phyloP scores from a whole-genome alignment of 176 grass and related monocot species.

The Thalia dealbata region DNA sequence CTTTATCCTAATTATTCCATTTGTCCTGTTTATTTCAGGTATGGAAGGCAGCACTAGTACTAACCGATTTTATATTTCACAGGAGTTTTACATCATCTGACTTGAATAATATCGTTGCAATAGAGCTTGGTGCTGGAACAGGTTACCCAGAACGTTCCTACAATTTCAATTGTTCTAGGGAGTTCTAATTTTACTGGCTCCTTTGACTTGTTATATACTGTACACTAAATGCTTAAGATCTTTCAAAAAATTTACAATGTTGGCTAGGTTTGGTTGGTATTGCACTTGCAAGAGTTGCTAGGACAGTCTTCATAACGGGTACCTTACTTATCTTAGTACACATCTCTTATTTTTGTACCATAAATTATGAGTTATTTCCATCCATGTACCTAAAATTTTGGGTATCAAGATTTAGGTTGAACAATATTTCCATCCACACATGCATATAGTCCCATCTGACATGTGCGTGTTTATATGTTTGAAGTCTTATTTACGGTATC shows the following conservation, averaged over 20 bases:
- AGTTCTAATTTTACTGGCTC: neutral
- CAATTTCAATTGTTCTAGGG: neutral
- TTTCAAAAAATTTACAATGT: neutral
- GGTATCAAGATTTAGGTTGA: neutral
- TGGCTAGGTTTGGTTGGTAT: conserved; percentile 68
- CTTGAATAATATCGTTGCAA: conserved; percentile 46
- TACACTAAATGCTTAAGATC: conserved; percentile 1
- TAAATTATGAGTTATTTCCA: neutral
- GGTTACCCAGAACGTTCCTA: conserved; percentile 22
- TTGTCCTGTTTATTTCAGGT: conserved; percentile 35
- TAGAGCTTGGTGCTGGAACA: conserved; percentile 84
- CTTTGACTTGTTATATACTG: neutral
- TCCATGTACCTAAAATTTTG: neutral
- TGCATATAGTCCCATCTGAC: neutral
- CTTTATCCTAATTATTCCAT: neutral
- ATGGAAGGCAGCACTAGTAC: conserved; percentile 61
- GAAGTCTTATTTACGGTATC: too few species aligned
- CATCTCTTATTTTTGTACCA: neutral
- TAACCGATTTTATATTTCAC: conserved; percentile 62
- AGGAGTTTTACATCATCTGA: conserved; percentile 49
- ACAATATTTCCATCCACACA: neutral
- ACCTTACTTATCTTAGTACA: neutral
- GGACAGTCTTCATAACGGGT: conserved; percentile 75
- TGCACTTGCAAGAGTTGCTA: conserved; percentile 33
- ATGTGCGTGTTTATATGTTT: too few species aligned